Percentiles rank a stretch among this genome's conserved stretches.
Evolutionary conservation across 1,284 basidiomycete genomes (phyloP).

Genomic region (Wallemia mellicola): DNA sequence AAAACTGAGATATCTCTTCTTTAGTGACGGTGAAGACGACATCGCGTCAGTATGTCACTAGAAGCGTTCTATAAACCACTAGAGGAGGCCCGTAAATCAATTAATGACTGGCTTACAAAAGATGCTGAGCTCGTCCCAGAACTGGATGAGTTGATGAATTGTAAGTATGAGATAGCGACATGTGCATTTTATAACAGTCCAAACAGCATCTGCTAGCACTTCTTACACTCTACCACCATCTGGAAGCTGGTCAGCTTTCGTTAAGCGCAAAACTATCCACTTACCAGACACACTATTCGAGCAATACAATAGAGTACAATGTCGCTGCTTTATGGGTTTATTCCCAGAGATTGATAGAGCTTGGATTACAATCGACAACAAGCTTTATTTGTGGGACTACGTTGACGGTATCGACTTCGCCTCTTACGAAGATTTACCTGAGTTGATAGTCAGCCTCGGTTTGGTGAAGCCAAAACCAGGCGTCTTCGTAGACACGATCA

Average conservation of each 20-base stretch:
- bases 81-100: not conserved
- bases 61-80: not conserved
- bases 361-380: conserved; percentile 85
- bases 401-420: conserved; percentile 57
- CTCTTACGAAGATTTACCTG: conserved; percentile 70
- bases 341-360: conserved; percentile 78
- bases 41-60: not conserved
- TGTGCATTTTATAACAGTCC: conserved; percentile 19
- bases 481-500: conserved; percentile 81
- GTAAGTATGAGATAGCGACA: conserved; percentile 17
- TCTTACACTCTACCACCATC: conserved; percentile 46
- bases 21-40: not conserved
- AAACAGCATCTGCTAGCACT: conserved; percentile 27
- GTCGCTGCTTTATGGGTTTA: conserved; percentile 44
- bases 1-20: not conserved
- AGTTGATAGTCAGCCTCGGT: conserved; percentile 59
- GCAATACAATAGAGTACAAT: conserved; percentile 37
- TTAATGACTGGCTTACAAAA: conserved; percentile 20
- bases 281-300: conserved; percentile 62
- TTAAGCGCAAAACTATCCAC: conserved; percentile 37
- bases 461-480: conserved; percentile 44
- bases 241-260: conserved; percentile 46
- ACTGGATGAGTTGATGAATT: conserved; percentile 28
- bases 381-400: conserved; percentile 91
- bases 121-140: conserved; percentile 41